A percentile compares a stretch with the other conserved stretches of the same genome.
phyloP scores from a whole-genome alignment of 768 basidiomycete genomes.

The Podaxis pistillaris region DNA sequence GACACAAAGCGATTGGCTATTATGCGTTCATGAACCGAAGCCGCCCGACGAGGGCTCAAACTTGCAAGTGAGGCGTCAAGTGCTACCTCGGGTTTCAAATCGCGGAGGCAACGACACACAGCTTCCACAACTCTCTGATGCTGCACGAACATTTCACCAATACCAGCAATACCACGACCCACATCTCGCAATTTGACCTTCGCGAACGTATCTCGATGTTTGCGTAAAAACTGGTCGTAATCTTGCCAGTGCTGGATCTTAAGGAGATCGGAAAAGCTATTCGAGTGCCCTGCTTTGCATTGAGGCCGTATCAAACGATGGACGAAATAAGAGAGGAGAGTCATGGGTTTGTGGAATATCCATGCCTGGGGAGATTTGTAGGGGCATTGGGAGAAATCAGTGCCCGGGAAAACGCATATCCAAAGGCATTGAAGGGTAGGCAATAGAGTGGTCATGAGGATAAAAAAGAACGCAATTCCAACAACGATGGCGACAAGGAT shows the following conservation, averaged over 20 bases:
- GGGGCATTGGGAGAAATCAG: slow-evolving; percentile 6
- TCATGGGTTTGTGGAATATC: slow-evolving; percentile 2
- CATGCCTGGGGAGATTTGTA: slow-evolving; percentile 15
- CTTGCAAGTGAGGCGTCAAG: not conserved
- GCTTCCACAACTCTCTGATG: not conserved
- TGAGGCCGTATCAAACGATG: not conserved
- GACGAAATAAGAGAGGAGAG: not conserved
- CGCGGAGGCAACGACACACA: not conserved
- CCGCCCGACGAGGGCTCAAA: not conserved
- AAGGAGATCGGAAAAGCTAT: not conserved
- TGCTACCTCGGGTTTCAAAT: not conserved
- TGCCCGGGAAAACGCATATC: not conserved
- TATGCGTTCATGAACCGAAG: not conserved
- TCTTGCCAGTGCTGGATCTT: not conserved
- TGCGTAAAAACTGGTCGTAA: not conserved
- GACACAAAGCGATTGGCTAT: not conserved
- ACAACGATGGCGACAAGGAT: slow-evolving; percentile 8
- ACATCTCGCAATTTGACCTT: not conserved
- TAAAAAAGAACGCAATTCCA: slow-evolving; percentile 13
- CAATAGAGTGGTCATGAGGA: slow-evolving; percentile 15
- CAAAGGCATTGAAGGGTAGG: slow-evolving; percentile 16
- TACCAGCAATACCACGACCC: not conserved
- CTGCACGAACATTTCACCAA: not conserved
- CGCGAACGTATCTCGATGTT: not conserved
- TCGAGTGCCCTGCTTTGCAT: not conserved